Evolutionary conservation across 2,329 filamentous ascomycete species (phyloP).

Genomic region (Piedraia hortae): DNA sequence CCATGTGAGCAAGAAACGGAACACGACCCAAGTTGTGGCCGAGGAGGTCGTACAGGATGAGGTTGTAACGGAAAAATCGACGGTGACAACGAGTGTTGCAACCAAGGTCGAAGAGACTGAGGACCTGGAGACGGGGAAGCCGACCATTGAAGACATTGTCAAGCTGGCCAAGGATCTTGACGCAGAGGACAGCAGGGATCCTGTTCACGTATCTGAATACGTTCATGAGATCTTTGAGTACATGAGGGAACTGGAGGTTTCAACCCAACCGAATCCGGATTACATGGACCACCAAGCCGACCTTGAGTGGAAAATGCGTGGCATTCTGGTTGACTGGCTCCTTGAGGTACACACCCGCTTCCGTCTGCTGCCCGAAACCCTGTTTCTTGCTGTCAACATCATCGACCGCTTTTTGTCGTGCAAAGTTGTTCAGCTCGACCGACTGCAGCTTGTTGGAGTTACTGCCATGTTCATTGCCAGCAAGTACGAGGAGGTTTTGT

Average conservation of each 20-base stretch:
- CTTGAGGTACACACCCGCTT: slow-evolving; percentile 96
- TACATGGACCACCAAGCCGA: slow-evolving; percentile 93
- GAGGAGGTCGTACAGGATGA: slow-evolving; percentile 7
- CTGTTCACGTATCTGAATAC: slow-evolving; percentile 93
- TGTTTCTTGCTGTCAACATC: slow-evolving; percentile 93
- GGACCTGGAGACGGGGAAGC: slow-evolving; percentile 13
- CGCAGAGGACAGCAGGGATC: slow-evolving; percentile 68
- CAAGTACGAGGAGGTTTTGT: slow-evolving; percentile 96
- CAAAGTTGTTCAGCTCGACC: slow-evolving; percentile 88
- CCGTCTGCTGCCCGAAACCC: slow-evolving; percentile 77
- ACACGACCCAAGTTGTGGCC: slow-evolving; percentile 16
- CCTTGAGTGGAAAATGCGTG: slow-evolving; percentile 94
- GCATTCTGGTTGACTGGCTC: slow-evolving; percentile 91
- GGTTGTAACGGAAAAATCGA: slow-evolving; percentile 21
- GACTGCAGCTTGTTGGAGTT: slow-evolving; percentile 84
- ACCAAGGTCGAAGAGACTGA: slow-evolving; percentile 11
- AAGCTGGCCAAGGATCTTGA: slow-evolving; percentile 38
- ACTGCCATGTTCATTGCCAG: slow-evolving; percentile 99
- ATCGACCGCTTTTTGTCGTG: slow-evolving; percentile 90
- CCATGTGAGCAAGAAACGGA: slow-evolving; percentile 39
- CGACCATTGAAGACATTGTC: slow-evolving; percentile 13
- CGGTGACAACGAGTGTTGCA: slow-evolving; percentile 9
- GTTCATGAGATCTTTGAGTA: slow-evolving; percentile 95
- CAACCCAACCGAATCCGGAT: slow-evolving; percentile 60
- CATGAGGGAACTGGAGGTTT: slow-evolving; percentile 56